Evolutionary conservation across 768 basidiomycete genomes (phyloP).

Genomic region (Lyophyllum atratum): DNA sequence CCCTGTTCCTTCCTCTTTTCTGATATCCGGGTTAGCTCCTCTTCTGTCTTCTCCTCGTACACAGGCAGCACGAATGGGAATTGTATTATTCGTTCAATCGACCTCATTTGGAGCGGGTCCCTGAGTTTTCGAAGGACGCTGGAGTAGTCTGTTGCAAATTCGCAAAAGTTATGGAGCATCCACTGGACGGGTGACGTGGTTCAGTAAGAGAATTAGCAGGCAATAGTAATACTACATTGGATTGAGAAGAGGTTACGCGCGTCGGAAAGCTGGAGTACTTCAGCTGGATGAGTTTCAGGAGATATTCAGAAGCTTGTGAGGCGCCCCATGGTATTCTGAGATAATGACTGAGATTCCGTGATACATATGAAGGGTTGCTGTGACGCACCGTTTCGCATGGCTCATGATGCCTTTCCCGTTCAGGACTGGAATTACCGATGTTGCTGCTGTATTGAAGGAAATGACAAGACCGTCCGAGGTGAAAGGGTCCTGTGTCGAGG

Average conservation of each 20-base stretch:
- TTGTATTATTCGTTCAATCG: slow-evolving; percentile 74
- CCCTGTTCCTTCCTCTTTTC: slow-evolving; percentile 89
- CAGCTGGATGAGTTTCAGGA: slow-evolving; percentile 90
- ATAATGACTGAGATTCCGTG: background rate
- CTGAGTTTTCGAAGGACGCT: slow-evolving; percentile 65
- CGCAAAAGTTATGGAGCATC: slow-evolving; percentile 88
- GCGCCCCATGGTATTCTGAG: slow-evolving; percentile 92
- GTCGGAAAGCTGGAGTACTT: slow-evolving; percentile 95
- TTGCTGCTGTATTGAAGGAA: slow-evolving; percentile 91
- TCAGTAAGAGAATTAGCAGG: background rate
- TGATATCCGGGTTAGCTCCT: slow-evolving; percentile 75
- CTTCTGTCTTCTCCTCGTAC: slow-evolving; percentile 85
- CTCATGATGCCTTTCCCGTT: slow-evolving; percentile 81
- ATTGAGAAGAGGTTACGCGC: slow-evolving; percentile 74
- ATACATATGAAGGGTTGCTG: background rate
- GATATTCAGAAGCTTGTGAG: slow-evolving; percentile 86
- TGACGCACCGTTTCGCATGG: slow-evolving; percentile 75
- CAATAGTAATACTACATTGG: slow-evolving; percentile 58
- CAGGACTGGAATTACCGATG: slow-evolving; percentile 87
- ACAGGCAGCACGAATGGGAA: slow-evolving; percentile 77
- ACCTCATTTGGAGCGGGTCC: slow-evolving; percentile 64
- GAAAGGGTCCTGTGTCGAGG: slow-evolving; percentile 35
- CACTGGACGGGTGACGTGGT: slow-evolving; percentile 57
- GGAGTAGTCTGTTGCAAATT: slow-evolving; percentile 79
- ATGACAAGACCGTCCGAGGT: slow-evolving; percentile 78